Evolutionary conservation across 305 asterid species (phyloP), one percentile per base, ranked within the genome.

Genomic region (Salvia sclarea): DNA sequence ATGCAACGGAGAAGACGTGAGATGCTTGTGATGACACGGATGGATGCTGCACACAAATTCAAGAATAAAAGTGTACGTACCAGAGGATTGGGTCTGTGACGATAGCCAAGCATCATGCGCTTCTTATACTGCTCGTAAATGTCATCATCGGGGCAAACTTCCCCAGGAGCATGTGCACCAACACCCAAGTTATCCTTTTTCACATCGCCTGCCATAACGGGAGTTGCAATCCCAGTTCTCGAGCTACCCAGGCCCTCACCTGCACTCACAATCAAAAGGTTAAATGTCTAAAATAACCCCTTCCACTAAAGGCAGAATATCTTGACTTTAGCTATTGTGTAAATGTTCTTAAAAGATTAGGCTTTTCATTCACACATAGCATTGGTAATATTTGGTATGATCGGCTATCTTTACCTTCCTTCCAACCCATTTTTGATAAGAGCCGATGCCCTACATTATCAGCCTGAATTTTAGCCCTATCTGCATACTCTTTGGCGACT

Each of bases 221-320:
- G 99, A 74, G 88, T 88, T 24, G 98, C 88, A 45, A 94, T 94
- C 44, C 99, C 99, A 70, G 89, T 84, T 74, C 72, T 83, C 6
- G 97, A 87, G 82, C 95, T 91, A 55, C 99, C 99, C 76, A 94
- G 84, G 31, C 96, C 98, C 83, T 91, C 96, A 31, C 98, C 96
- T 90, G 87, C 76, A 76, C 30, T 54, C 41, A 61, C 13, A 61
- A 37, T 28, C 6, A 28, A n/a, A n/a, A 11, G 61, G 10, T 49
- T 56, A 16, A 6, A 9, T n/a, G 17, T n/a, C 13, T 17, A 50
- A 11, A 14, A 52, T 14, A 16, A 22, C 24, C 38, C 14, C 8
- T 20, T 41, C 59, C 33, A 25, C 14, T 24, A 50, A 21, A 25
- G 30, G 30, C 30, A 25, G 30, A 25, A 25, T n/a, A n/a, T n/a